Percentiles rank a stretch among this genome's conserved stretches.
Conservation (phyloP, 768 basidiomycete species). For the Amanita polypyramis region DNA sequence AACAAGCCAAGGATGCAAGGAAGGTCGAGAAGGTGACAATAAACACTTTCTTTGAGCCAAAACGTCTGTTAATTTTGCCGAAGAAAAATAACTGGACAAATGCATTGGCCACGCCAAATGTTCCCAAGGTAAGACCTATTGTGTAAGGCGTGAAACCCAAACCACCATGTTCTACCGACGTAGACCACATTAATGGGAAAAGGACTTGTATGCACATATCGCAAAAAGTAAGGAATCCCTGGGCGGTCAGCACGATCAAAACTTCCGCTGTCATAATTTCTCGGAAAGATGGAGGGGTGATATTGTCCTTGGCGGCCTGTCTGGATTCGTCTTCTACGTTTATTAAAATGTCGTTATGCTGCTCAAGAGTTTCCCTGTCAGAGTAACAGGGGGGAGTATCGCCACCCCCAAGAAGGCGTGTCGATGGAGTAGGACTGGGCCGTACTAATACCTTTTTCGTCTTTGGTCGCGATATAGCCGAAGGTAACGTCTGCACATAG, state of each 20-base stretch:
- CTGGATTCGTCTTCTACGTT: neutral
- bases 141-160: constrained; percentile 40
- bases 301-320: neutral
- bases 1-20: constrained; percentile 10
- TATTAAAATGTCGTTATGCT: neutral
- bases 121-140: constrained; percentile 43
- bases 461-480: neutral
- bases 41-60: constrained; percentile 35
- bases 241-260: neutral
- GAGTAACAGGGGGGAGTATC: neutral
- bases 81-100: constrained; percentile 41
- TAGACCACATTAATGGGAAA: constrained; percentile 27
- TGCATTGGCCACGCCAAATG: constrained; percentile 42
- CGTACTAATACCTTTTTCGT: neutral
- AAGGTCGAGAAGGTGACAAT: constrained; percentile 19
- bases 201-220: constrained; percentile 1
- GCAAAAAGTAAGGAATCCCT: neutral
- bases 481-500: neutral
- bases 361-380: neutral
- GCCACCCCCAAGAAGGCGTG: neutral
- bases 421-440: neutral
- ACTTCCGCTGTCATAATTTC: neutral
- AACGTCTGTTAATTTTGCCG: constrained; percentile 29
- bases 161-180: constrained; percentile 43
- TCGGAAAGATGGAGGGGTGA: neutral